Evolutionary conservation across 352 stramenopile species (phyloP).

Genomic region (Pythium chondricola): DNA sequence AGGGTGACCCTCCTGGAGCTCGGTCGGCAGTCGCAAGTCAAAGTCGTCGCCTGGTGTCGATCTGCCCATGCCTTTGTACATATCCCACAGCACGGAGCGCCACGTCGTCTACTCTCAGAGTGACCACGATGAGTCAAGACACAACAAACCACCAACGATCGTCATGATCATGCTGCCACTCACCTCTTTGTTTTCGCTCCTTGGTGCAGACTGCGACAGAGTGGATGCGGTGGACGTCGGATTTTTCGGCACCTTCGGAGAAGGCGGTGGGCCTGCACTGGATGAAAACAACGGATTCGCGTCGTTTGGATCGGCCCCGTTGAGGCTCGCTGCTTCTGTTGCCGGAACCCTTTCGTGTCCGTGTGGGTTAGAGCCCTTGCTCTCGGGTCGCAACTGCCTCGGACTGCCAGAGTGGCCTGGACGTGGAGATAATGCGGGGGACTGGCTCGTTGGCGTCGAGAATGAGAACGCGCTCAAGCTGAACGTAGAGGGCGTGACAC

Average conservation of each 20-base stretch:
- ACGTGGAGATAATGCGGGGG: conserved; percentile 37
- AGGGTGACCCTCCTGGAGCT: conserved; percentile 74
- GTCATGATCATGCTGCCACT: not conserved
- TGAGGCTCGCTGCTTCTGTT: conserved; percentile 8
- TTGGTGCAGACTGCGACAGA: conserved; percentile 3
- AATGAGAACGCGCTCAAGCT: conserved; percentile 38
- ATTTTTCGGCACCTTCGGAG: conserved; percentile 1
- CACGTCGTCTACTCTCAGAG: conserved; percentile 16
- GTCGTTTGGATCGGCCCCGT: conserved; percentile 1
- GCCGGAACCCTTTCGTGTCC: conserved; percentile 6
- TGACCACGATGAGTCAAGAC: not conserved
- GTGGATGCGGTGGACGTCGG: not conserved
- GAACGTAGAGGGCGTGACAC: conserved; percentile 15
- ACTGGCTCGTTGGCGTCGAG: conserved; percentile 36
- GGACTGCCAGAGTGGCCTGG: not conserved
- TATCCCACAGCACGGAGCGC: conserved; percentile 60
- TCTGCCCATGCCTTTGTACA: conserved; percentile 57
- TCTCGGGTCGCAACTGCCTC: conserved; percentile 1
- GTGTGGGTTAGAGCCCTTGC: conserved; percentile 1
- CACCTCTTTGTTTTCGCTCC: conserved; percentile 21
- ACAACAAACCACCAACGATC: not conserved
- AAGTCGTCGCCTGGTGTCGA: conserved; percentile 63
- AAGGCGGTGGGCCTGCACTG: not conserved
- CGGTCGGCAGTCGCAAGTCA: conserved; percentile 58
- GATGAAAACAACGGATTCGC: not conserved